These are phyloP conservation scores for Hsuehochloa calcarea DNA, from an alignment of 176 grass and related monocot species.

Conservation along the genomic window DNA sequence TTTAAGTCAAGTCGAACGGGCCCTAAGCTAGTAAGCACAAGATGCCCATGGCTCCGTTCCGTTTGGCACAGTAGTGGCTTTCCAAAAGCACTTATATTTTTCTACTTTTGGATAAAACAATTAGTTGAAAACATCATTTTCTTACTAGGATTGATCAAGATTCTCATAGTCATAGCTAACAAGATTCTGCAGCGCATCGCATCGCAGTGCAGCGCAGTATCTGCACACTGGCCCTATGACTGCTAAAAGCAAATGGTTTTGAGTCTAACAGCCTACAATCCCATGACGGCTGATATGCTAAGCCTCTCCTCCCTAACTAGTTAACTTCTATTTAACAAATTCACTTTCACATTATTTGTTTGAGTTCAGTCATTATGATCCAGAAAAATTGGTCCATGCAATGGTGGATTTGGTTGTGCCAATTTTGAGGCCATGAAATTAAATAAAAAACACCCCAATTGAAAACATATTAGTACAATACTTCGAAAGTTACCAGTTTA, in stretches of 20 bases:
- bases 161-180: not conserved
- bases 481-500: not conserved
- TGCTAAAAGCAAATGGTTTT: slow-evolving; percentile 18
- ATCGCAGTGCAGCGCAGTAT: not conserved
- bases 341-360: not conserved
- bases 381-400: not conserved
- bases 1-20: not conserved
- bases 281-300: slow-evolving; percentile 11
- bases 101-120: not conserved
- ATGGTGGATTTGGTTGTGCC: not conserved
- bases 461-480: not conserved
- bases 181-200: not conserved
- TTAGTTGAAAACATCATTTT: not conserved
- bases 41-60: not conserved
- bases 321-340: not conserved
- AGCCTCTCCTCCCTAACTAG: not conserved
- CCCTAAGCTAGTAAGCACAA: not conserved
- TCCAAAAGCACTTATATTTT: not conserved
- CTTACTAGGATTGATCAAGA: not conserved
- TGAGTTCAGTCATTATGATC: not conserved
- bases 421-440: not conserved
- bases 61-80: not conserved
- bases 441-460: not conserved
- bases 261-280: not conserved
- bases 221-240: not conserved